These are phyloP conservation scores for Candida tunisiensis DNA, from an alignment of 1,139 yeast species.

Conservation along the genomic window DNA sequence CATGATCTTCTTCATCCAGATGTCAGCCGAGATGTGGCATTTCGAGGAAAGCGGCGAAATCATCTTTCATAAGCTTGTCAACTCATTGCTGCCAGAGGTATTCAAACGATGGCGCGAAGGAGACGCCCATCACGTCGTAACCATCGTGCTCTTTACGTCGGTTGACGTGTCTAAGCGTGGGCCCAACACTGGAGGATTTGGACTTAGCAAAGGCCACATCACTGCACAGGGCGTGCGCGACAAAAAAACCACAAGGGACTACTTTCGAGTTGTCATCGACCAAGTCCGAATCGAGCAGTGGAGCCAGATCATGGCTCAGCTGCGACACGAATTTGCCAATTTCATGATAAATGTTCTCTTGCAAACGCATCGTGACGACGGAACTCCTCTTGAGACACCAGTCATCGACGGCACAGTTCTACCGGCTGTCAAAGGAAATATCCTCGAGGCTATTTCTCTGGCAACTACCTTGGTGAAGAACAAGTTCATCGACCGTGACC, in stretches of 20 bases:
- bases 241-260: conserved; percentile 53
- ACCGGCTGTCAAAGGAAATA: conserved; percentile 80
- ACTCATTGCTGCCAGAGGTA: conserved; percentile 77
- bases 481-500: conserved; percentile 70
- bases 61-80: conserved; percentile 80
- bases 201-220: no score
- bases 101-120: conserved; percentile 77
- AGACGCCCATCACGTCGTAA: conserved; percentile 79
- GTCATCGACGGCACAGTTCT: conserved; percentile 35
- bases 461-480: conserved; percentile 69
- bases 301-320: conserved; percentile 81
- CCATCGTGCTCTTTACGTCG: conserved; percentile 77
- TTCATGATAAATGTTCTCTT: conserved; percentile 60
- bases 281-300: conserved; percentile 73
- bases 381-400: no score
- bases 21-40: conserved; percentile 95
- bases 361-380: no score
- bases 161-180: conserved; percentile 38
- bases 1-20: conserved; percentile 66
- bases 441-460: conserved; percentile 73
- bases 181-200: conserved; percentile 6
- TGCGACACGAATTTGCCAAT: conserved; percentile 71
- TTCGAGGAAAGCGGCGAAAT: conserved; percentile 95
- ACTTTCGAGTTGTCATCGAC: conserved; percentile 87
- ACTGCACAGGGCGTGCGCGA: conserved; percentile 75